These are phyloP conservation scores for Plasmodium blacklocki DNA, from an alignment of 169 alveolate species.

Conservation along the genomic window DNA sequence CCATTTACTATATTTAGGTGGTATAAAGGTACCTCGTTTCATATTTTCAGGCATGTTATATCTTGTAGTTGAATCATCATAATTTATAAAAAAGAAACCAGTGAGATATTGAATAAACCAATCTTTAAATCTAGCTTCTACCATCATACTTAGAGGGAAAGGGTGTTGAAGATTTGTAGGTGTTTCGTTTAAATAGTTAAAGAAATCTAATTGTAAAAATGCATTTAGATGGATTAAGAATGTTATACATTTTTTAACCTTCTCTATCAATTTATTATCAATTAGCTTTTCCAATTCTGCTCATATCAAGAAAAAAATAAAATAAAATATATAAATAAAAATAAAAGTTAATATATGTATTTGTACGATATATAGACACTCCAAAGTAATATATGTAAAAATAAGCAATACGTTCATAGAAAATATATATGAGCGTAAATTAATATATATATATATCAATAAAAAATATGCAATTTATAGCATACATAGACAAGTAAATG, in stretches of 20 bases:
- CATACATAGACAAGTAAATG: no score
- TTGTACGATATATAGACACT: no score
- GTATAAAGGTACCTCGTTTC: slow-evolving; percentile 11
- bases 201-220: slow-evolving; percentile 49
- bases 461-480: no score
- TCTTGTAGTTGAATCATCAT: slow-evolving; percentile 20
- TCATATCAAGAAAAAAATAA: background rate
- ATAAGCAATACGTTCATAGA: no score
- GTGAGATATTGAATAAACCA: slow-evolving; percentile 38
- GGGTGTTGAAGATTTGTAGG: slow-evolving; percentile 27
- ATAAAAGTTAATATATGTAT: no score
- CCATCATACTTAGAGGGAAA: slow-evolving; percentile 20
- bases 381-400: no score
- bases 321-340: background rate
- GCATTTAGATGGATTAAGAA: slow-evolving; percentile 43
- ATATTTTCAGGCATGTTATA: slow-evolving; percentile 15
- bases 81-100: slow-evolving; percentile 25
- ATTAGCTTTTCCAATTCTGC: slow-evolving; percentile 42
- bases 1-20: slow-evolving; percentile 55
- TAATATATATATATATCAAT: no score
- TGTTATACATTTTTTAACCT: slow-evolving; percentile 32
- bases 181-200: slow-evolving; percentile 42
- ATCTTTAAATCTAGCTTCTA: slow-evolving; percentile 25
- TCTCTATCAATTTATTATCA: slow-evolving; percentile 15
- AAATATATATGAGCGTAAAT: no score